phyloP scores from a whole-genome alignment of 345 rosid genomes.

The Pugionium cornutum region DNA sequence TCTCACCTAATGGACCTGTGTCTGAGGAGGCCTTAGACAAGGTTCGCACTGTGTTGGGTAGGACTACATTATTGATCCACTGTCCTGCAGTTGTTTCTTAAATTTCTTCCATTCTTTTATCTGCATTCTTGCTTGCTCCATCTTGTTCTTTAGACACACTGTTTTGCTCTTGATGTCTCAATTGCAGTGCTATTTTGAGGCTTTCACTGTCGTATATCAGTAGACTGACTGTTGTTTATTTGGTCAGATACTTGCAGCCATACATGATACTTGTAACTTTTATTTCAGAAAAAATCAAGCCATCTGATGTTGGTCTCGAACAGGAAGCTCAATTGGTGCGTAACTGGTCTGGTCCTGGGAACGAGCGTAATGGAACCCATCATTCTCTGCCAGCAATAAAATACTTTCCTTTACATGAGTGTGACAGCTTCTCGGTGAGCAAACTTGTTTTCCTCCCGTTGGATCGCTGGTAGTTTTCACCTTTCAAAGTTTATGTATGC shows the following conservation, averaged over 20 bases:
- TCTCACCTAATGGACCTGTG: constrained; percentile 68
- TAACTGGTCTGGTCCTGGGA: constrained; percentile 57
- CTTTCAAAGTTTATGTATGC: not conserved
- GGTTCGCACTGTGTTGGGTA: constrained; percentile 64
- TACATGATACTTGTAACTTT: constrained; percentile 13
- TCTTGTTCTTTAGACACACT: not conserved
- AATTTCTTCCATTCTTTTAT: not conserved
- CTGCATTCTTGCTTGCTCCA: constrained; percentile 1
- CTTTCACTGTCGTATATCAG: not conserved
- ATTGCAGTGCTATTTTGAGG: not conserved
- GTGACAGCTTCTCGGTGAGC: constrained; percentile 92
- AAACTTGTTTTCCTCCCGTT: too few species aligned
- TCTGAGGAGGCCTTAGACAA: constrained; percentile 83
- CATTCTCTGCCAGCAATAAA: constrained; percentile 72
- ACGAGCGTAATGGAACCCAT: constrained; percentile 65
- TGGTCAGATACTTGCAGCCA: constrained; percentile 26
- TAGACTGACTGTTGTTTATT: not conserved
- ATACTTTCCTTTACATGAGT: constrained; percentile 84
- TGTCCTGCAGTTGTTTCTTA: constrained; percentile 2
- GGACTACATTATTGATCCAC: constrained; percentile 29
- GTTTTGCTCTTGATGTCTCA: too few species aligned
- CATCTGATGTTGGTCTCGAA: constrained; percentile 94
- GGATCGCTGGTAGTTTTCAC: too few species aligned
- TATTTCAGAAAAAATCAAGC: constrained; percentile 88
- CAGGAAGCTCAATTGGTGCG: constrained; percentile 86